Evolutionary conservation across 257 asterid species (phyloP).

Genomic region (Solanum clarkiae): DNA sequence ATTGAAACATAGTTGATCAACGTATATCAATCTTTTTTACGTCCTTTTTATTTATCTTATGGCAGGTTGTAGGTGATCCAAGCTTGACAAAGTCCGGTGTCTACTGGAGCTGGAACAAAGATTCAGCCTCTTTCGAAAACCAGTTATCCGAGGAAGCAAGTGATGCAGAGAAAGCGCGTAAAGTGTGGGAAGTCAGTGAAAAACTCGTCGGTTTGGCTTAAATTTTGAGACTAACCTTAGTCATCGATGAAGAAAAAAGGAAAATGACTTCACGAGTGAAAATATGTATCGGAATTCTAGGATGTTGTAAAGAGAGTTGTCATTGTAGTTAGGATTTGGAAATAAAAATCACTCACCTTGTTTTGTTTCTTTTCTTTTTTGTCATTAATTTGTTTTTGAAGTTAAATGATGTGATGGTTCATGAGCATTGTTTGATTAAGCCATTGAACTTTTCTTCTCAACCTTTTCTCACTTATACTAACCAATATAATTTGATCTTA

Average conservation of each 20-base stretch:
- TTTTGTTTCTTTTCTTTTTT: not conserved
- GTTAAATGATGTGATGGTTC: not conserved
- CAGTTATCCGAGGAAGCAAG: conserved; percentile 85
- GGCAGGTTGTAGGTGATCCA: conserved; percentile 83
- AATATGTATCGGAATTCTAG: not conserved
- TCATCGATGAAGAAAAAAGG: not conserved
- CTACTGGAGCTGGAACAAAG: conserved; percentile 98
- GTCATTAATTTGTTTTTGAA: not conserved
- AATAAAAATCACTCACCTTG: not conserved
- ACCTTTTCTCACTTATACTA: not conserved
- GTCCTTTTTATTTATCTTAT: not conserved
- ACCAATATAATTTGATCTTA: not conserved
- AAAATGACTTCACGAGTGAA: not conserved
- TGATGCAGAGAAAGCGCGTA: conserved; percentile 63
- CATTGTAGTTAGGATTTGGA: not conserved
- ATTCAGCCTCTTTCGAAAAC: conserved; percentile 83
- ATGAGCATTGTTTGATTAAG: not conserved
- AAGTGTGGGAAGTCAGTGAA: conserved; percentile 88
- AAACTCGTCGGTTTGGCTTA: conserved; percentile 68
- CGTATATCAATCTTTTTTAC: not conserved
- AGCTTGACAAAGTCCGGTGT: conserved; percentile 95
- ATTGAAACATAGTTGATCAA: not conserved
- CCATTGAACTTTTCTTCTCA: not conserved
- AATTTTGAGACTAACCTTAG: not conserved
- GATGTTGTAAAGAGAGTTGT: not conserved